Conservation (phyloP, 371 early-diverging fungal genomes). For the Mycotypha africana region DNA sequence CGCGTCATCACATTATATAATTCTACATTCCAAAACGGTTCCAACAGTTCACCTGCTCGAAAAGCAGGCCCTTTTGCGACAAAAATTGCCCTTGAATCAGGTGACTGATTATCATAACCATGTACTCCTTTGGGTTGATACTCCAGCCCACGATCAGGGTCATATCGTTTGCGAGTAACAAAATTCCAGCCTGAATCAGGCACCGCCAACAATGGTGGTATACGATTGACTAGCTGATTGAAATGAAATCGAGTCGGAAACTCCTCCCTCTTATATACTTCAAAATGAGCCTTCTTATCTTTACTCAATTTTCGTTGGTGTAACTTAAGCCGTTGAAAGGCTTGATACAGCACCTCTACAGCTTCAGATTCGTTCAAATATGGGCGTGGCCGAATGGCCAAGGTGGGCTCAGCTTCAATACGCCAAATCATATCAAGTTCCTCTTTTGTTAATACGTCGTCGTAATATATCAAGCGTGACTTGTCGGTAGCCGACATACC, state of each 20-base stretch:
- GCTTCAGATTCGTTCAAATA: constrained; percentile 8
- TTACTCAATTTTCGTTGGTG: background rate
- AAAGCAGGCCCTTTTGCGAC: constrained; percentile 79
- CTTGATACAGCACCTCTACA: constrained; percentile 28
- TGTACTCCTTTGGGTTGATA: constrained; percentile 63
- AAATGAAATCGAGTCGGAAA: constrained; percentile 65
- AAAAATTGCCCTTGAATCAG: constrained; percentile 87
- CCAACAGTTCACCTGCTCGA: constrained; percentile 9
- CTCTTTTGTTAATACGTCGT: constrained; percentile 48
- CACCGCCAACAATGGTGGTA: constrained; percentile 70
- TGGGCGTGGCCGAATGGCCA: constrained; percentile 43
- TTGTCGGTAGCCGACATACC: constrained; percentile 76
- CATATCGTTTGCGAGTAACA: constrained; percentile 36
- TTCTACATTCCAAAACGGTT: constrained; percentile 42
- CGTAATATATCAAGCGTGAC: constrained; percentile 62
- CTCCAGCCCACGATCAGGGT: constrained; percentile 14
- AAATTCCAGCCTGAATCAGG: constrained; percentile 65
- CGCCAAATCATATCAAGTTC: constrained; percentile 27
- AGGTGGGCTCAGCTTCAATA: constrained; percentile 24
- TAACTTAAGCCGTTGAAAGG: constrained; percentile 23
- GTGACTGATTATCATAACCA: constrained; percentile 79
- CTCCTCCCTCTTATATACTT: constrained; percentile 58
- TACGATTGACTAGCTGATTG: constrained; percentile 42
- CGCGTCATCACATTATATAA: constrained; percentile 31
- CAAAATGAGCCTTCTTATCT: constrained; percentile 36